phyloP scores from a whole-genome alignment of 164 flowering plant species.

The Aristolochia contorta region DNA sequence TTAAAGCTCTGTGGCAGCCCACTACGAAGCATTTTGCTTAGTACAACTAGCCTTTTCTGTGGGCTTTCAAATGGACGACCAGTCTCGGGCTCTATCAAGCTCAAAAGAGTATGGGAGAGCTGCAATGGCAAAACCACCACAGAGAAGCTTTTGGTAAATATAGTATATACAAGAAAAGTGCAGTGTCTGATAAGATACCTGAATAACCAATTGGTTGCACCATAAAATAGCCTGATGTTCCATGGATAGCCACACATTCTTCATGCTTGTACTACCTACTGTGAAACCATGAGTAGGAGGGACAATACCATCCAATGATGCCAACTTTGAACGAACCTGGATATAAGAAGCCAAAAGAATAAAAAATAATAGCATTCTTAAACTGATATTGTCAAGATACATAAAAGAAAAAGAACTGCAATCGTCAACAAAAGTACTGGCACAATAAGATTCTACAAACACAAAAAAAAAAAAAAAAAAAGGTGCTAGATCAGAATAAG shows the following conservation, averaged over 20 bases:
- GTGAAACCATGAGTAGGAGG: constrained; percentile 85
- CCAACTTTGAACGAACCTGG: constrained; percentile 80
- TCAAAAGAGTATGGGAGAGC: constrained; percentile 94
- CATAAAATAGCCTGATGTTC: constrained; percentile 97
- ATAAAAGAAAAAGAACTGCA: no score
- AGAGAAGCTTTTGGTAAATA: background rate
- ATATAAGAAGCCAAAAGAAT: constrained; percentile 5
- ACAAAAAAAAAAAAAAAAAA: background rate
- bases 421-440: background rate
- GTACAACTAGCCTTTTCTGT: constrained; percentile 51
- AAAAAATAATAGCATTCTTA: background rate
- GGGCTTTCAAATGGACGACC: constrained; percentile 56
- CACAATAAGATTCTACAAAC: background rate
- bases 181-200: constrained; percentile 36
- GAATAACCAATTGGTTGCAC: constrained; percentile 98
- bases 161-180: constrained; percentile 1
- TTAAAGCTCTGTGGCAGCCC: constrained; percentile 58
- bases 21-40: constrained; percentile 79
- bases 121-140: constrained; percentile 20
- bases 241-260: constrained; percentile 97
- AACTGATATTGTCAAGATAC: background rate
- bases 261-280: constrained; percentile 78
- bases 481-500: background rate
- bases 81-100: constrained; percentile 66
- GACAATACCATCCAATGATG: constrained; percentile 84